phyloP scores from a whole-genome alignment of 176 grass and related monocot genomes.

The Bromus sterilis region DNA sequence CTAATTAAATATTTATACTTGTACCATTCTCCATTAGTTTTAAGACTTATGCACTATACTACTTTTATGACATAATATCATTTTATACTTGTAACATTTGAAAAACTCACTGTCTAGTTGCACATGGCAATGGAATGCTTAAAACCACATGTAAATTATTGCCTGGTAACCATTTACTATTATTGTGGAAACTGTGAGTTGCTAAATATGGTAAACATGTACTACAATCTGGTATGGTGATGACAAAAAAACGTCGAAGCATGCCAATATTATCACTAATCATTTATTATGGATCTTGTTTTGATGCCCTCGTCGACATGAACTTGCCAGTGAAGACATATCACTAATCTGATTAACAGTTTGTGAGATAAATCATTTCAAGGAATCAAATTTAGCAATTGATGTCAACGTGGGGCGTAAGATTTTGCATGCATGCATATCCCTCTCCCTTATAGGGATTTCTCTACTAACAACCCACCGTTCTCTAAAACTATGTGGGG shows the following conservation, averaged over 20 bases:
- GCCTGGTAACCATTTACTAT: not conserved
- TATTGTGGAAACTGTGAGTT: not conserved
- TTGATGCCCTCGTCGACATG: not conserved
- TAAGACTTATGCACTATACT: not conserved
- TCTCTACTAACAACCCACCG: not conserved
- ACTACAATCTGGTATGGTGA: not conserved
- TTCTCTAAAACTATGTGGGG: not conserved
- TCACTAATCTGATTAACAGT: not conserved
- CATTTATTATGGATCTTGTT: not conserved
- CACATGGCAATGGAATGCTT: not conserved
- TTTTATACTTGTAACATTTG: not conserved
- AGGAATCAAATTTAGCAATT: not conserved
- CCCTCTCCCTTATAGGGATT: not conserved
- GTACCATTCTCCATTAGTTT: not conserved
- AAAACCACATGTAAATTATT: not conserved
- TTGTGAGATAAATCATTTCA: not conserved
- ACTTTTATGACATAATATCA: not conserved
- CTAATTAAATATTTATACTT: not conserved
- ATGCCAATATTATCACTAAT: not conserved
- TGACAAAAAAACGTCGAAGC: not conserved
- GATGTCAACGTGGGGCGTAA: not conserved
- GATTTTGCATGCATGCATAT: not conserved
- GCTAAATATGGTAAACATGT: not conserved
- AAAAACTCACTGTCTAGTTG: not conserved
- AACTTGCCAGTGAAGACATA: not conserved